phyloP scores from a whole-genome alignment of 306 rosid genomes.

The Acacia melanoxylon region DNA sequence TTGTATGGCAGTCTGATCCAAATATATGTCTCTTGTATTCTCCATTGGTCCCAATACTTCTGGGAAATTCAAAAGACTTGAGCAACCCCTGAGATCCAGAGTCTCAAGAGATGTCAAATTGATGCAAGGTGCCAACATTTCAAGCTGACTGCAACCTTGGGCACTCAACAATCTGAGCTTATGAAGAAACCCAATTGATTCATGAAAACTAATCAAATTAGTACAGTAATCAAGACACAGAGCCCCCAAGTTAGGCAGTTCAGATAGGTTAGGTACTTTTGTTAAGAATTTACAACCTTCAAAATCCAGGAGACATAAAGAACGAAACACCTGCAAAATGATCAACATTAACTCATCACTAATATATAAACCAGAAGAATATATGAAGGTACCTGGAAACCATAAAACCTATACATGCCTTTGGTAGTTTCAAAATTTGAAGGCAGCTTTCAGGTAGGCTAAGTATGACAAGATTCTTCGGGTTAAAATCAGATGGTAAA shows the following conservation, averaged over 20 bases:
- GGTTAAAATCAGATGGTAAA: not conserved
- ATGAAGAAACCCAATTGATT: not conserved
- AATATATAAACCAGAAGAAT: too few species aligned
- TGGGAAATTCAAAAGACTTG: constrained; percentile 21
- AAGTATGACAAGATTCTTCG: not conserved
- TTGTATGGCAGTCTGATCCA: not conserved
- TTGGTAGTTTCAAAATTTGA: not conserved
- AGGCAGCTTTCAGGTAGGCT: not conserved
- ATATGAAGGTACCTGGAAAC: too few species aligned
- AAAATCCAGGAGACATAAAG: too few species aligned
- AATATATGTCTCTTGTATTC: not conserved
- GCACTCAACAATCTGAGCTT: constrained; percentile 16
- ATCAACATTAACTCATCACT: too few species aligned
- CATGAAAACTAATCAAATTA: not conserved
- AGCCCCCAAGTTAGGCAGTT: not conserved
- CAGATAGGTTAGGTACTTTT: not conserved
- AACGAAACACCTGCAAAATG: too few species aligned
- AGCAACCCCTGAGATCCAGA: not conserved
- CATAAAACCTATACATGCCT: too few species aligned
- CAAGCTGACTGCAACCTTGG: not conserved
- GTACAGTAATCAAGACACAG: not conserved
- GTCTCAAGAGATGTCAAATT: constrained; percentile 8
- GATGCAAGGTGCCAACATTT: not conserved
- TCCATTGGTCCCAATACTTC: not conserved
- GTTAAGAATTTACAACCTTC: too few species aligned